Evolutionary conservation across 805 yeast genomes (phyloP), one percentile per base, ranked within the genome.

Genomic region (Monosporozyma solicola): DNA sequence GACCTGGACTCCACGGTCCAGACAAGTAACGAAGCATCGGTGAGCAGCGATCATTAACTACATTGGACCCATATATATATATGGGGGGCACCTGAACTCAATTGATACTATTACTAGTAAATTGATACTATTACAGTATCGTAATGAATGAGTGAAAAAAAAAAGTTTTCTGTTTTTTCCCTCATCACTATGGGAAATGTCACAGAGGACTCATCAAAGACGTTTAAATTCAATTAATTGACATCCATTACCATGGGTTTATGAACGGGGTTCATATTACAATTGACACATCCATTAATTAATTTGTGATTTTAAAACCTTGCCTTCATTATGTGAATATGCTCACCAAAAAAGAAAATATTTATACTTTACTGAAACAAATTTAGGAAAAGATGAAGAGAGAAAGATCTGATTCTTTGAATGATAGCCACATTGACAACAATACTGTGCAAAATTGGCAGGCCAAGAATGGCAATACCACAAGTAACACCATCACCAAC

Each of bases 321-420:
- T 35, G 39, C 39, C 39, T 35, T 35, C 15, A 35, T 11, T 11
- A 35, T 35, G 39, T 35, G 16, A 35, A 35, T 35, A 35, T 20
- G 15, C 6, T 7, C 29, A 35, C 15, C 37, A 32, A 32, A 11
- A 8, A 10, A 4, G 10, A 7, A 32, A 7, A 11, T 32, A 32
- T 32, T 8, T 32, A 35, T 35, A 35, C 16, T 11, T 9, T 33
- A 33, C 20, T 20, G 20, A 20, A 20, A 20, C 20, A 20, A 20
- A 20, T 20, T 20, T 20, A 20, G 20, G 1, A 20, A 20, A 20
- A 20, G 5, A 48, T 48, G 50, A 48, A 48, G 31, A 41, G 45
- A 27, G 50, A 27, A 27, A 48, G 50, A 48, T 48, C 50, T 8
- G 32, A 48, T 27, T 48, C 50, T 25, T 15, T 48, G 7, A 27